These are phyloP conservation scores for Beauveria sp. DNA, from an alignment of 2,329 filamentous ascomycete genomes.

Conservation along the genomic window DNA sequence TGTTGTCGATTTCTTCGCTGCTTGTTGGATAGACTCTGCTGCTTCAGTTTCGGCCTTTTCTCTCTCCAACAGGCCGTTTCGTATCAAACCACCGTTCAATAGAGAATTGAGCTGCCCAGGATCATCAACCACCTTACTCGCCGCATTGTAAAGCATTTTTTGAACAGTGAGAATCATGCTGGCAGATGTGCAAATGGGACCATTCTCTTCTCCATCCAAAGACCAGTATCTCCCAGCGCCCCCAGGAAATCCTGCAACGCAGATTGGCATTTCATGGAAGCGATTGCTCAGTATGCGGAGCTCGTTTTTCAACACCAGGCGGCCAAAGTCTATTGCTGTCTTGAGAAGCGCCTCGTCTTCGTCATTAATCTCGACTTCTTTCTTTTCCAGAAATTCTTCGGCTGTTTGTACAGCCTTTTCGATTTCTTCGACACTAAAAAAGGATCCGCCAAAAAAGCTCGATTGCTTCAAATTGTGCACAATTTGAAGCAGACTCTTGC, in stretches of 20 bases:
- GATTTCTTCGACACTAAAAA: constrained; percentile 60
- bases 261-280: constrained; percentile 72
- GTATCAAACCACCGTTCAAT: constrained; percentile 38
- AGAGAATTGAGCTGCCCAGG: constrained; percentile 38
- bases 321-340: constrained; percentile 59
- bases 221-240: constrained; percentile 59
- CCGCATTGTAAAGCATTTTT: constrained; percentile 39
- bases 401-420: constrained; percentile 57
- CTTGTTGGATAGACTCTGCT: constrained; percentile 11
- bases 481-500: constrained; percentile 57
- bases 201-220: constrained; percentile 48
- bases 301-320: constrained; percentile 48
- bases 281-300: constrained; percentile 61
- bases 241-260: constrained; percentile 59
- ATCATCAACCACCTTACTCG: constrained; percentile 35
- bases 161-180: constrained; percentile 46
- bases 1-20: constrained; percentile 17
- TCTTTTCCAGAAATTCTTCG: constrained; percentile 57
- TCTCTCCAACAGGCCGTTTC: constrained; percentile 31
- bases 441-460: constrained; percentile 78
- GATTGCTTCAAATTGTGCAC: constrained; percentile 75
- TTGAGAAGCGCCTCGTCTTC: constrained; percentile 55
- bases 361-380: constrained; percentile 47
- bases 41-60: constrained; percentile 21
- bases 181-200: constrained; percentile 37